Base-by-base conservation (phyloP, 1,139 yeast genomes). In the Geotrichum candidum region DNA sequence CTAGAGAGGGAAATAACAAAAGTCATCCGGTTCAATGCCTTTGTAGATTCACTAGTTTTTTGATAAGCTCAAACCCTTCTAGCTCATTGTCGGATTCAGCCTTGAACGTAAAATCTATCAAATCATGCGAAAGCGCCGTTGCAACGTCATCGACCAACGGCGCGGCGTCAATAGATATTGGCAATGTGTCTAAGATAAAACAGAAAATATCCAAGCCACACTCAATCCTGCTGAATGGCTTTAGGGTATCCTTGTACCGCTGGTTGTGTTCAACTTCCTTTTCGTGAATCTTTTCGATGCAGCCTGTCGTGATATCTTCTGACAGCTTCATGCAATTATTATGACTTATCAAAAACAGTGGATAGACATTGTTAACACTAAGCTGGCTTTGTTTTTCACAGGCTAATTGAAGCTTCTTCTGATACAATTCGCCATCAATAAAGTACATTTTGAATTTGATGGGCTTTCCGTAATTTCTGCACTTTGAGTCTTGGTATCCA, bases 381-480 rank as follows among this genome's bases (percentile, higher is more conserved):
- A 53, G 53, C 11, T 33, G 48, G 6, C 41, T 31, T 6, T 27
- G 50, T 22, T 22, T 41, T 25, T 46, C 25, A n/a, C 23, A 41
- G 11, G 51, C 53, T 31, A 29, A 15, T 23, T 2, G 53, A 35
- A 22, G 27, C 13, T n/a, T 22, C 11, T 25, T 23, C 35, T 60
- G 27, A 18, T 45, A 53, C 7, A 10, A 52, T 13, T 23, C 45
- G 15, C 62, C 62, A 15, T 53, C 50, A 15, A 56, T 48, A 38
- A 60, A 60, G 27, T 48, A 56, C 9, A 56, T 48, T 15, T 25
- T 48, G 33, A 60, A 60, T 38, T 56, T 56, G 55, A 60, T 60
- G 11, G 62, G 62, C 54, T 56, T 56, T 29, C 62, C 62, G 15
- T 45, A 58, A 35, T 60, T 60, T 35, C 51, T 55, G 33, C 62